A percentile compares a stretch with the other conserved stretches of the same genome.
These are phyloP conservation scores for Uronychia binucleata DNA, from an alignment of 73 alveolate genomes.

Conservation along the genomic window DNA sequence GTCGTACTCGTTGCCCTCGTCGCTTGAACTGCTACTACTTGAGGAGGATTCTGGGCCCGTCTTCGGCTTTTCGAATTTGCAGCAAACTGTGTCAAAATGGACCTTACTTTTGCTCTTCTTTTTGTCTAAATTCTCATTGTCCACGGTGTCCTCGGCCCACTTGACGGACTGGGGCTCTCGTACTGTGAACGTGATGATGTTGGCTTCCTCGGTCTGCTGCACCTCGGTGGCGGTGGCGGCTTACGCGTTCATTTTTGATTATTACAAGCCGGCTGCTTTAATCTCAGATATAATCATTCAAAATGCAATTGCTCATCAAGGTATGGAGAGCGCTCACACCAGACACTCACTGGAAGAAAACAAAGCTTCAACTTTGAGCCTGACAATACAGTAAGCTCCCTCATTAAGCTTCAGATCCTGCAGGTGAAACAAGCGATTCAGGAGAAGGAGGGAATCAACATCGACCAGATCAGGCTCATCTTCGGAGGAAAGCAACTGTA, in stretches of 20 bases:
- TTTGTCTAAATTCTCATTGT: slow-evolving; percentile 65
- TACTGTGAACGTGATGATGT: background rate
- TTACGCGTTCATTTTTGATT: background rate
- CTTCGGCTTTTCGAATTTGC: slow-evolving; percentile 29
- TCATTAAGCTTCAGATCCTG: slow-evolving; percentile 30
- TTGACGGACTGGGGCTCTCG: slow-evolving; percentile 20
- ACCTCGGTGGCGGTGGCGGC: background rate
- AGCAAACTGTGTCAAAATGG: slow-evolving; percentile 14
- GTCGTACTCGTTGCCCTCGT: slow-evolving; percentile 32
- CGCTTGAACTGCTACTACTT: slow-evolving; percentile 6
- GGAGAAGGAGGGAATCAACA: slow-evolving; percentile 92
- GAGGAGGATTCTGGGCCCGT: background rate
- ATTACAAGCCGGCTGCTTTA: background rate
- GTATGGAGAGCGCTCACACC: slow-evolving; percentile 56
- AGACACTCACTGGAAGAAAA: slow-evolving; percentile 91
- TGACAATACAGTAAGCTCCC: slow-evolving; percentile 69
- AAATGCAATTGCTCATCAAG: slow-evolving; percentile 26
- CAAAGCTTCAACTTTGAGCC: slow-evolving; percentile 86
- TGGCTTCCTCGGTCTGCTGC: background rate
- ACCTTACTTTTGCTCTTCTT: slow-evolving; percentile 60
- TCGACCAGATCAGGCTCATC: slow-evolving; percentile 86
- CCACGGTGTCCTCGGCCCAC: slow-evolving; percentile 79
- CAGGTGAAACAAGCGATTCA: slow-evolving; percentile 87
- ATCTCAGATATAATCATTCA: background rate
- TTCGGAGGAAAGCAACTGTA: slow-evolving; percentile 87